Percentiles rank a stretch among this genome's conserved stretches.
Evolutionary conservation across 2,329 filamentous ascomycete species (phyloP).

Genomic region (Colletotrichum euphorbiae): DNA sequence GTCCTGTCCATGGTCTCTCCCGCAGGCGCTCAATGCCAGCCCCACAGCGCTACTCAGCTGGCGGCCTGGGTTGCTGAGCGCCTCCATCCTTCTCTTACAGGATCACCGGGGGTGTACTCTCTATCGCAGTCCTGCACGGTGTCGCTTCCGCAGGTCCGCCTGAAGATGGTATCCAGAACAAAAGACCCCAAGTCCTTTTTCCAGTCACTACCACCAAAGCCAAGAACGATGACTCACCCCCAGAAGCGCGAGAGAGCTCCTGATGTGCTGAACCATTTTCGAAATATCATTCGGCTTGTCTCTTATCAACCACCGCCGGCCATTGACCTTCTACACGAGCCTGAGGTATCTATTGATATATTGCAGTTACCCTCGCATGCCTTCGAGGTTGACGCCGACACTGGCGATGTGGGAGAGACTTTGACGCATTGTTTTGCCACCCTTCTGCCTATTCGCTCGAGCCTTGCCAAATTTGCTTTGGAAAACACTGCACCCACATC

Average conservation of each 20-base stretch:
- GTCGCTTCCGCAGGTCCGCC: neutral
- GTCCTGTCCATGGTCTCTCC: neutral
- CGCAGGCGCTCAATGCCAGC: neutral
- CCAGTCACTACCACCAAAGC: neutral
- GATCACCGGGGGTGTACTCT: neutral
- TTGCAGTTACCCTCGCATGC: neutral
- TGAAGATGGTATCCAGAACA: neutral
- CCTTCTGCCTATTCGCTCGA: neutral
- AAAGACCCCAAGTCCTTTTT: neutral
- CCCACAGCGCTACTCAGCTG: neutral
- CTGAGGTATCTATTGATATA: neutral
- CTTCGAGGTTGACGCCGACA: neutral
- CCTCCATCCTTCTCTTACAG: neutral
- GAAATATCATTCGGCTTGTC: neutral
- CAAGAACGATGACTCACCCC: neutral
- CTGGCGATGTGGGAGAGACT: neutral
- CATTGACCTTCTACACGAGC: neutral
- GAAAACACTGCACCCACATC: no score
- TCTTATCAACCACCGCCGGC: neutral
- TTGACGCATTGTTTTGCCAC: neutral
- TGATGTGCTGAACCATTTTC: neutral
- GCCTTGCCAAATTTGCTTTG: neutral
- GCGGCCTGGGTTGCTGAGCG: neutral
- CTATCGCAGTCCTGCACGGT: neutral
- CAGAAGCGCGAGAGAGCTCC: neutral